Conservation (phyloP, 208 protist genomes). For the Trypanosoma conorhini region DNA sequence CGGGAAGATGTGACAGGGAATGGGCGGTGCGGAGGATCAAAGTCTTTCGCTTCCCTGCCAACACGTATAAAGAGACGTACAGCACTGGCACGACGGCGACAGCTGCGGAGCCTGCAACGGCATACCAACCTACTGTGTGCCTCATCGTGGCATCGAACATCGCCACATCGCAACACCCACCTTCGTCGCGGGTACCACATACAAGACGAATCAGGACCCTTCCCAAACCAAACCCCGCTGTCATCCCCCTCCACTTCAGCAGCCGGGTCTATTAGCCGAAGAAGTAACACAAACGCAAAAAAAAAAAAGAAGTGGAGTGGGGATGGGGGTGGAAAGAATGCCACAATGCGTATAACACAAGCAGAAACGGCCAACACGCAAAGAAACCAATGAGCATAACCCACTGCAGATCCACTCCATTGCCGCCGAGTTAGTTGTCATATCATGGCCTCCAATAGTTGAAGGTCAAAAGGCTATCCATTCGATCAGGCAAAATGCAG, state of each 20-base stretch:
- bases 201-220: slow-evolving; percentile 16
- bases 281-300: not conserved
- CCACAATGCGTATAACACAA: no score
- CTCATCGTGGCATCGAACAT: slow-evolving; percentile 21
- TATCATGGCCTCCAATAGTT: no score
- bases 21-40: slow-evolving; percentile 35
- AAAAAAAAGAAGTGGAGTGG: no score
- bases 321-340: no score
- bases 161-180: not conserved
- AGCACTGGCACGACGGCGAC: slow-evolving; percentile 37
- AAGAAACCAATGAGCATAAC: no score
- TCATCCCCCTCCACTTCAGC: slow-evolving; percentile 1
- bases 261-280: not conserved
- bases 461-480: not conserved
- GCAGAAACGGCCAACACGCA: no score
- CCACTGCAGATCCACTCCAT: no score
- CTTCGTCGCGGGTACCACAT: slow-evolving; percentile 1
- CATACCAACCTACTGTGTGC: slow-evolving; percentile 38
- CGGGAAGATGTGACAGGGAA: slow-evolving; percentile 21
- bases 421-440: no score
- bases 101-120: slow-evolving; percentile 29
- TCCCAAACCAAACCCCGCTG: slow-evolving; percentile 16
- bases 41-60: slow-evolving; percentile 27
- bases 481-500: slow-evolving; percentile 4
- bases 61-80: slow-evolving; percentile 30